Conservation (phyloP, 2,329 filamentous ascomycete species). For the Dryadomyces sulphureus region DNA sequence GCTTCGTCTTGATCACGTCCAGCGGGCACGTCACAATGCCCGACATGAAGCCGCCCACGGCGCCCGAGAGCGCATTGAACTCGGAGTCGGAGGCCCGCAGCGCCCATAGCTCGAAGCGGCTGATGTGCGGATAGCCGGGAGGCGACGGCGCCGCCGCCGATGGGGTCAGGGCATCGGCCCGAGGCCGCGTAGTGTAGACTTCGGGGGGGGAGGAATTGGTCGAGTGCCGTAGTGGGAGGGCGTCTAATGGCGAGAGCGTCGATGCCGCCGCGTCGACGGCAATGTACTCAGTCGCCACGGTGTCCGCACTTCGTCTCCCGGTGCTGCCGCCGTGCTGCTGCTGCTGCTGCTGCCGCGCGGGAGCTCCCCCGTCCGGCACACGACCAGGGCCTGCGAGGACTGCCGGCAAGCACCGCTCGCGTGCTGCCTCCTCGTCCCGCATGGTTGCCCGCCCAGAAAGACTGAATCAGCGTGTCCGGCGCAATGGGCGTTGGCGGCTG, state of each 20-base stretch:
- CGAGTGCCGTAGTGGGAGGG: too few relatives aligned
- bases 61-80: constrained; percentile 77
- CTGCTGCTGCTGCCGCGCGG: neutral
- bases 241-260: too few relatives aligned
- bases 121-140: neutral
- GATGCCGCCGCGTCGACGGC: too few relatives aligned
- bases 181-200: too few relatives aligned
- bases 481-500: neutral
- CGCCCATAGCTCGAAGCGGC: constrained; percentile 28
- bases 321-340: too few relatives aligned
- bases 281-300: too few relatives aligned
- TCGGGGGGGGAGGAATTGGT: too few relatives aligned
- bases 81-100: constrained; percentile 41
- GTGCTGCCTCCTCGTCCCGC: neutral
- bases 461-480: neutral
- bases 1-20: constrained; percentile 97
- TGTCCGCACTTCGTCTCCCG: too few relatives aligned
- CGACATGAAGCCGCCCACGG: constrained; percentile 79
- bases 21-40: constrained; percentile 92
- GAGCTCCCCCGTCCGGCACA: neutral
- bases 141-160: neutral
- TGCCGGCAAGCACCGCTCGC: neutral
- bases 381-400: neutral
- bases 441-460: neutral
- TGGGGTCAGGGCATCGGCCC: neutral